phyloP scores from a whole-genome alignment of 345 rosid species.

The Moringa oleifera region DNA sequence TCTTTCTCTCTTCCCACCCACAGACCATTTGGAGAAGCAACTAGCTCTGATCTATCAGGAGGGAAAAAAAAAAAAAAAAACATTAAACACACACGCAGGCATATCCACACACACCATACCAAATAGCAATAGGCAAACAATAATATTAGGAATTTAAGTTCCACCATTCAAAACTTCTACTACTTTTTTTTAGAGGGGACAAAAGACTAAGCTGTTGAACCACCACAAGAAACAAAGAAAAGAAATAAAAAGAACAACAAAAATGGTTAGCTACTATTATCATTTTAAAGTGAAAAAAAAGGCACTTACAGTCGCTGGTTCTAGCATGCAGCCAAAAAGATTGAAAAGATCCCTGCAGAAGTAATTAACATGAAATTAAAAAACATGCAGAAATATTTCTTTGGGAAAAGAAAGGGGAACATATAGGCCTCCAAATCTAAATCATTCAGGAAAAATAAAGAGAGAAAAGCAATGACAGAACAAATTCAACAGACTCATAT shows the following conservation, averaged over 20 bases:
- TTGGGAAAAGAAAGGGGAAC: not conserved
- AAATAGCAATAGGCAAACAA: not conserved
- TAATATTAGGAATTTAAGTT: not conserved
- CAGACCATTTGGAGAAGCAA: too few species aligned
- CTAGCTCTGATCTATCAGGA: too few species aligned
- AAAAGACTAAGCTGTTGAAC: not conserved
- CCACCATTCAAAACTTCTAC: not conserved
- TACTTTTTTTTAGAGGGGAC: too few species aligned
- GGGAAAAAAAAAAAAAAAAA: too few species aligned
- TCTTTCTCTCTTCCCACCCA: too few species aligned
- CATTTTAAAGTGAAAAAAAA: not conserved
- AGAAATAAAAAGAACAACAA: not conserved
- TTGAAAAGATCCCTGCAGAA: slow-evolving; percentile 71
- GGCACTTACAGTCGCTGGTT: slow-evolving; percentile 74
- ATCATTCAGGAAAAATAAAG: not conserved
- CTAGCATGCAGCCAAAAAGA: slow-evolving; percentile 70
- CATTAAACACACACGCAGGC: not conserved
- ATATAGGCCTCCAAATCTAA: not conserved
- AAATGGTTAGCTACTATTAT: not conserved
- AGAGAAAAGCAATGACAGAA: not conserved
- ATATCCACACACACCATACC: not conserved
- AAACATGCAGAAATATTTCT: too few species aligned
- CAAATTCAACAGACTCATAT: too few species aligned
- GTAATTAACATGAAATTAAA: not conserved
- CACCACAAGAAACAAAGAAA: not conserved